Evolutionary conservation across 2,329 filamentous ascomycete species (phyloP).

Genomic region (Colletotrichum eremochloae): DNA sequence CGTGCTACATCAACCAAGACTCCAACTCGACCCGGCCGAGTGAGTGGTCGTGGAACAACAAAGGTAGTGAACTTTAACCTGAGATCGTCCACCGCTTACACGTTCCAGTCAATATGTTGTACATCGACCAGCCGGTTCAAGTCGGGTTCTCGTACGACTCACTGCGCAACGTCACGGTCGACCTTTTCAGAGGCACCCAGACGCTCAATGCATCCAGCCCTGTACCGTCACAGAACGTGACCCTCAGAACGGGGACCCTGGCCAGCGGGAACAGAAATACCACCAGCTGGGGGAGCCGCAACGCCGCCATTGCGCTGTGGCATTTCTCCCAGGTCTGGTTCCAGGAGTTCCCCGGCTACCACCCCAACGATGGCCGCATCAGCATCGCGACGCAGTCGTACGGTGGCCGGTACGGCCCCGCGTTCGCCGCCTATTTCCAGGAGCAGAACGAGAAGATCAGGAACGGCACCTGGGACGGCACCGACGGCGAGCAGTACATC

Average conservation of each 20-base stretch:
- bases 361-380: conserved; percentile 63
- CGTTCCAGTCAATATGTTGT: conserved; percentile 43
- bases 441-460: conserved; percentile 67
- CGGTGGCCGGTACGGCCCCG: conserved; percentile 71
- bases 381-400: conserved; percentile 68
- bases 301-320: conserved; percentile 48
- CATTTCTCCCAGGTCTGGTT: conserved; percentile 63
- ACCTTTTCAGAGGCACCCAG: conserved; percentile 34
- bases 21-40: conserved; percentile 64
- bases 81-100: neutral
- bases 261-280: conserved; percentile 47
- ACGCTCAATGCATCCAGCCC: conserved; percentile 38
- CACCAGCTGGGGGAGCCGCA: conserved; percentile 59
- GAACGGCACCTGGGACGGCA: conserved; percentile 49
- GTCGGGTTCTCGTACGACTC: conserved; percentile 44
- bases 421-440: conserved; percentile 68
- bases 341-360: conserved; percentile 72
- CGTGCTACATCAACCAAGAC: conserved; percentile 65
- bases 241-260: conserved; percentile 52
- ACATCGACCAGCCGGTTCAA: conserved; percentile 45
- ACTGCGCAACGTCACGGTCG: conserved; percentile 43
- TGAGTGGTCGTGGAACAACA: conserved; percentile 72
- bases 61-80: conserved; percentile 46
- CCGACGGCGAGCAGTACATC: conserved; percentile 56
- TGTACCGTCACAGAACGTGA: conserved; percentile 53